Evolutionary conservation across 306 rosid genomes (phyloP).

Genomic region (Ceratonia siliqua): DNA sequence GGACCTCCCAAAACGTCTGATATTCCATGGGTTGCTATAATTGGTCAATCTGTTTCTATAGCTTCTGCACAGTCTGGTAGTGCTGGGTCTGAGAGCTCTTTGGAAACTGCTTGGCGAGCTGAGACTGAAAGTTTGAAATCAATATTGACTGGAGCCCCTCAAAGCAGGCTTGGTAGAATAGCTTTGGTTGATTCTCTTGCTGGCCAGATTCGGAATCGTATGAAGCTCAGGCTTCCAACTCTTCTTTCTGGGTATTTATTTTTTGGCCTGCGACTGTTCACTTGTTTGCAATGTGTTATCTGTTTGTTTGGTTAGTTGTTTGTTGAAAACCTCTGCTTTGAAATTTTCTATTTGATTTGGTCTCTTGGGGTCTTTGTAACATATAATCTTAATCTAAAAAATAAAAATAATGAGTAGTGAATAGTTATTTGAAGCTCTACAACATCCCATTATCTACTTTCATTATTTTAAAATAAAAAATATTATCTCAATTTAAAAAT

Average conservation of each 20-base stretch:
- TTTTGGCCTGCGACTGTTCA: constrained; percentile 13
- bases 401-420: background rate
- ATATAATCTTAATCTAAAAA: background rate
- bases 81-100: constrained; percentile 73
- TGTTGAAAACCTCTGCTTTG: background rate
- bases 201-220: constrained; percentile 79
- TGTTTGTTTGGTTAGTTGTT: background rate
- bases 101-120: constrained; percentile 97
- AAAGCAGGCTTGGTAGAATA: constrained; percentile 91
- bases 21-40: constrained; percentile 93
- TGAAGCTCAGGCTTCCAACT: constrained; percentile 93
- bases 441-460: background rate
- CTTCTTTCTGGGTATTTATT: constrained; percentile 77
- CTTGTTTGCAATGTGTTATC: background rate
- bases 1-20: constrained; percentile 92
- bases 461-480: background rate
- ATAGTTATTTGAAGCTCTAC: background rate
- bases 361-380: background rate
- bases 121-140: constrained; percentile 96
- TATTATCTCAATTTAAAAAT: background rate
- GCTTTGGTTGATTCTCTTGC: constrained; percentile 94
- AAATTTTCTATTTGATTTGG: background rate
- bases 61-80: constrained; percentile 91
- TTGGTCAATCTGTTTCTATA: constrained; percentile 91
- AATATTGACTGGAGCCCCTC: constrained; percentile 90